Base-by-base conservation (phyloP, 345 rosid species). In the Bruguiera parviflora region DNA sequence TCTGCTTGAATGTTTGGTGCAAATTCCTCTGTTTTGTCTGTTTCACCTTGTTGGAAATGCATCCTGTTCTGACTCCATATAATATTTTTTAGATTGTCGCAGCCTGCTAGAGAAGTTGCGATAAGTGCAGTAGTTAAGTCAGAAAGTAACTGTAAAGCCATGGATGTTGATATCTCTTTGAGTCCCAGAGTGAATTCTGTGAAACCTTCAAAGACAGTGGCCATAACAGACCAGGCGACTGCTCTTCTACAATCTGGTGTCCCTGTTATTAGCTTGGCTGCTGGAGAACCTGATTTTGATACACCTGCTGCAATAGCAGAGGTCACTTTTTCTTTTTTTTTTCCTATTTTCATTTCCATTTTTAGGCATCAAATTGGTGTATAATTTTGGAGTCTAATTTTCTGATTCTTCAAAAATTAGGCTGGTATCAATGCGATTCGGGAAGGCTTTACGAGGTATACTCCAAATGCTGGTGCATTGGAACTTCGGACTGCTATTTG, bases 251-350 rank as follows among this genome's bases (percentile, higher is more conserved):
- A 89, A 77, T 89, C 98, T 21, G 99, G 99, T 63, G 82, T 90
- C 21, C 97, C 98, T 3, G 86, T 95, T 53, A 87, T 95, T 69
- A 81, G 92, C 15, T 82, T 95, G 81, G 99, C 99, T 64, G 99
- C 98, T 32, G 99, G 99, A 60, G 99, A 95, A 68, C 98, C 99
- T 9, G 99, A 95, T 85, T 95, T 92, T 58, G 96, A 92, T 65
- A 95, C 99, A 1, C 98, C 99, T 33, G 65, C 82, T 68, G 58
- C 71, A 53, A 84, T 95, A 71, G 81, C 94, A 6, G 96, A 92
- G 91, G 99, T 92, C 53, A 47, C 31, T 31, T 19, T 35, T n/a
- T 37, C 31, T 20, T 29, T n/a, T 69, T 72, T 19, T 9, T 5
- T 15, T 19, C 11, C 0, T 35, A 0, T 29, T 28, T 64, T 18